Conservation (phyloP, 2,329 filamentous ascomycete species). For the Sphaerulina musiva region DNA sequence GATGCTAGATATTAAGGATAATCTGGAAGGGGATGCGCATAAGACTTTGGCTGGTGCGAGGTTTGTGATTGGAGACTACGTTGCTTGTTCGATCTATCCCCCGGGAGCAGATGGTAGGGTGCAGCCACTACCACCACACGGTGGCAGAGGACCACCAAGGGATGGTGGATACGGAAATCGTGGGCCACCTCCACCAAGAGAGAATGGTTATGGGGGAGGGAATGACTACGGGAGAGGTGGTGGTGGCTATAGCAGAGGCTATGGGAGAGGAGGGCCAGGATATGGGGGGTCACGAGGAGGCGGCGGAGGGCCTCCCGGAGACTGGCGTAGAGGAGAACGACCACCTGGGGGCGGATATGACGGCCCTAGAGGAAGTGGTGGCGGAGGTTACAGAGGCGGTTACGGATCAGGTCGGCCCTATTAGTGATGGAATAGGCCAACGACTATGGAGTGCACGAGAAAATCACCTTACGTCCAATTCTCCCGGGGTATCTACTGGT, state of each 20-base stretch:
- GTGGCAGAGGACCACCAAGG: slow-evolving; percentile 31
- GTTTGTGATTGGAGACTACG: slow-evolving; percentile 84
- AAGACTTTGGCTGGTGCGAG: slow-evolving; percentile 70
- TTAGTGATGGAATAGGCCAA: slow-evolving; percentile 6
- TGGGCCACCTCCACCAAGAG: slow-evolving; percentile 28
- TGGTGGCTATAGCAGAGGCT: slow-evolving; percentile 18
- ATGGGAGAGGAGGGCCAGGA: slow-evolving; percentile 24
- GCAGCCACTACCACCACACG: slow-evolving; percentile 53
- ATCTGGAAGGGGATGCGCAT: slow-evolving; percentile 51
- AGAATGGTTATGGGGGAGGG: slow-evolving; percentile 29
- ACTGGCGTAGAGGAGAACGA: slow-evolving; percentile 38
- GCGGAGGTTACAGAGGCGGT: slow-evolving; percentile 21
- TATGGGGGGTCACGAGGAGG: slow-evolving; percentile 22
- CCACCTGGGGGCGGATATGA: slow-evolving; percentile 28
- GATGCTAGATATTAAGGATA: slow-evolving; percentile 30
- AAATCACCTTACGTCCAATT: background rate
- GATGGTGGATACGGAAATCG: slow-evolving; percentile 34
- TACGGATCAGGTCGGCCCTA: slow-evolving; percentile 21
- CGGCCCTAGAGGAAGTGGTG: slow-evolving; percentile 18
- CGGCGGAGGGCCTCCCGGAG: slow-evolving; percentile 30
- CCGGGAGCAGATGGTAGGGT: slow-evolving; percentile 69
- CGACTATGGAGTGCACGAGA: no score
- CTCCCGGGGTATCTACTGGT: background rate
- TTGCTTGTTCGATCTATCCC: slow-evolving; percentile 74
- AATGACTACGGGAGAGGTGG: slow-evolving; percentile 16